Evolutionary conservation across 2,329 filamentous ascomycete genomes (phyloP), one percentile per base, ranked within the genome.

Genomic region (Neoscytalidium dimidiatum): DNA sequence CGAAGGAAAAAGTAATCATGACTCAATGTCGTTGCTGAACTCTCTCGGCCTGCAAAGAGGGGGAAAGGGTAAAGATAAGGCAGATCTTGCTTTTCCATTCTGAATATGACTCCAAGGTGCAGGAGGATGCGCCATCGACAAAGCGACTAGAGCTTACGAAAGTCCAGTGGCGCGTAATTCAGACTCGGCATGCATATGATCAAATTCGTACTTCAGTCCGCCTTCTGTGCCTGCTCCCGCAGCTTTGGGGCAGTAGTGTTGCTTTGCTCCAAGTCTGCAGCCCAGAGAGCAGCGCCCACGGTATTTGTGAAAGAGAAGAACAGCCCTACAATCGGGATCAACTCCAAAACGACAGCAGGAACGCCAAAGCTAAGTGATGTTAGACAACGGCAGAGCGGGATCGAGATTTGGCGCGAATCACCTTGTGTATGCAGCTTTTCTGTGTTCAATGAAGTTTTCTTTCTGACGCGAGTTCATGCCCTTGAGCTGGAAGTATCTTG

Each of bases 261-360:
- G 35, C 67, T 67, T 63, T 74, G 65, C 76, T 96, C 92, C 66
- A 96, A 86, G 76, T 96, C 93, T 19, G 92, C 91, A 44, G 94
- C 94, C 93, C 93, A 97, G n/a, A 98, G 81, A 7, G 94, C 94
- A 62, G 94, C 94, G 7, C 93, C 94, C 66, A 96, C 92, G 1
- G 92, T 90, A 76, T 97, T 97, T 17, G 93, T 97, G 76, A 96
- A 97, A 0, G 90, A 85, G 73, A 97, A 96, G 67, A 94, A 84
- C 62, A 97, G 90, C 5, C 91, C 94, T 6, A 85, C 87, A 67
- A 97, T 81, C 0, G 94, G 94, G 2, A 97, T 80, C 82, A 97
- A 90, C 75, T 97, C 93, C 3, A 97, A 83, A 0, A 95, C 78
- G 53, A 91, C 92, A 4, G 92, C 90, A 2, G 92, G 86, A 65